These are phyloP conservation scores for Taphrina wiesneri DNA, from an alignment of 1,139 yeast species.

Conservation along the genomic window DNA sequence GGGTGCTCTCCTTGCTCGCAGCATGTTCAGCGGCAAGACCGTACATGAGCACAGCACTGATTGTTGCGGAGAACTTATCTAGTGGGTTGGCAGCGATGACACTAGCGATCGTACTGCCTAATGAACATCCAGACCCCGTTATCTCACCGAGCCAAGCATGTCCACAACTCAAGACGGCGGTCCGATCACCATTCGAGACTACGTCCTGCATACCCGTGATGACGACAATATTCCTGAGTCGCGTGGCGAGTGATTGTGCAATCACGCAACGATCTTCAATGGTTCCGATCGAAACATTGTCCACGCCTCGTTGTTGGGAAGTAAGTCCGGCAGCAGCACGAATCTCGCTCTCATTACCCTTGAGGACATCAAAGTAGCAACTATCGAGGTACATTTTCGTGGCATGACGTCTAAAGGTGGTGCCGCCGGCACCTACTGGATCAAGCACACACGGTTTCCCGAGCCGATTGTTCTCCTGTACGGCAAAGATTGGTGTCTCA, in stretches of 20 bases:
- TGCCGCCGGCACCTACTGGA: conserved; percentile 92
- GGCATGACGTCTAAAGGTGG: conserved; percentile 57
- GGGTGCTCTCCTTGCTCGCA: conserved; percentile 42
- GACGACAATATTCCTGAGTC: conserved; percentile 59
- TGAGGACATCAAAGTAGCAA: conserved; percentile 70
- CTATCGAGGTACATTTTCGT: conserved; percentile 55
- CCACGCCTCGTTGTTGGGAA: conserved; percentile 72
- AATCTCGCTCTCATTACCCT: conserved; percentile 88
- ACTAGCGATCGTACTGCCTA: conserved; percentile 73
- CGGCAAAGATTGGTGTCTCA: conserved; percentile 56
- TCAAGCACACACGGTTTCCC: conserved; percentile 73
- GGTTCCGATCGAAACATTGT: conserved; percentile 52
- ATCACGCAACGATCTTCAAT: conserved; percentile 44
- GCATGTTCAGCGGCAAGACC: conserved; percentile 68
- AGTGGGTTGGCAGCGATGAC: conserved; percentile 54
- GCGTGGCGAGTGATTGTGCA: conserved; percentile 52
- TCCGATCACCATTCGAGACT: conserved; percentile 44
- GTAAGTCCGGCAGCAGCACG: conserved; percentile 51
- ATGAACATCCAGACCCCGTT: conserved; percentile 89
- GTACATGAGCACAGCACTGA: conserved; percentile 62
- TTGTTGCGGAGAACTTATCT: conserved; percentile 54
- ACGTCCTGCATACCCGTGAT: conserved; percentile 63
- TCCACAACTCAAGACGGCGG: conserved; percentile 57
- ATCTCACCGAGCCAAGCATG: conserved; percentile 65
- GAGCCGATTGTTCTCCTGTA: conserved; percentile 58